phyloP scores from a whole-genome alignment of 306 rosid species.

The Cotoneaster glaucophyllus region DNA sequence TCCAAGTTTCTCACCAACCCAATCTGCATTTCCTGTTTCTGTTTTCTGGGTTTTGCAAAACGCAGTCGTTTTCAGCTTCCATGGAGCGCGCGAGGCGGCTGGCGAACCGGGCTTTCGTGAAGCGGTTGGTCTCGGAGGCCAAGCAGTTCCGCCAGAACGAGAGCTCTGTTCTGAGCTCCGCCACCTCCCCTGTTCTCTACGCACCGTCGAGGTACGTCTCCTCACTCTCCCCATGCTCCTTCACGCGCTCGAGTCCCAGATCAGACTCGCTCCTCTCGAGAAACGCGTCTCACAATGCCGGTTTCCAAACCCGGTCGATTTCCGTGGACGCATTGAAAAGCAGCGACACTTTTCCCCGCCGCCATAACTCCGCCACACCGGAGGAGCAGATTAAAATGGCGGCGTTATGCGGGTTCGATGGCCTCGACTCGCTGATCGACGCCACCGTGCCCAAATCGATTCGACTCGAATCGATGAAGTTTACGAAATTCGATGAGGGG shows the following conservation, averaged over 20 bases:
- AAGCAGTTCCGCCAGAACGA: slow-evolving; percentile 57
- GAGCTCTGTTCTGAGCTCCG: slow-evolving; percentile 15
- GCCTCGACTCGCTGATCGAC: slow-evolving; percentile 65
- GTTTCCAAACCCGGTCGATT: slow-evolving; percentile 62
- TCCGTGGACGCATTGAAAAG: slow-evolving; percentile 75
- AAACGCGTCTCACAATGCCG: slow-evolving; percentile 27
- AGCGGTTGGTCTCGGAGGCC: slow-evolving; percentile 72
- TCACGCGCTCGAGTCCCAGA: slow-evolving; percentile 29
- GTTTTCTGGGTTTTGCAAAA: neutral
- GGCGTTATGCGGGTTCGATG: slow-evolving; percentile 42
- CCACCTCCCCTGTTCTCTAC: slow-evolving; percentile 41
- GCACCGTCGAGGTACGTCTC: slow-evolving; percentile 67
- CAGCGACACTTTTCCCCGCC: slow-evolving; percentile 86
- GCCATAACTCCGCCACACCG: slow-evolving; percentile 94
- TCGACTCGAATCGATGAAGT: slow-evolving; percentile 56
- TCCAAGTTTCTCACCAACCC: slow-evolving; percentile 15
- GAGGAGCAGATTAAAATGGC: slow-evolving; percentile 86
- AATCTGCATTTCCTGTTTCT: neutral
- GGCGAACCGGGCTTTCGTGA: slow-evolving; percentile 80
- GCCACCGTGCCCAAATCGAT: slow-evolving; percentile 95
- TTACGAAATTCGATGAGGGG: slow-evolving; percentile 76
- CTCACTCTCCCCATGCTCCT: slow-evolving; percentile 51
- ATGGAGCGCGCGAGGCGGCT: slow-evolving; percentile 97
- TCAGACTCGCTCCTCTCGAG: slow-evolving; percentile 24
- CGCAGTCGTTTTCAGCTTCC: neutral